Evolutionary conservation across 495 filamentous ascomycete species (phyloP).

Genomic region (Trichoderma virens): DNA sequence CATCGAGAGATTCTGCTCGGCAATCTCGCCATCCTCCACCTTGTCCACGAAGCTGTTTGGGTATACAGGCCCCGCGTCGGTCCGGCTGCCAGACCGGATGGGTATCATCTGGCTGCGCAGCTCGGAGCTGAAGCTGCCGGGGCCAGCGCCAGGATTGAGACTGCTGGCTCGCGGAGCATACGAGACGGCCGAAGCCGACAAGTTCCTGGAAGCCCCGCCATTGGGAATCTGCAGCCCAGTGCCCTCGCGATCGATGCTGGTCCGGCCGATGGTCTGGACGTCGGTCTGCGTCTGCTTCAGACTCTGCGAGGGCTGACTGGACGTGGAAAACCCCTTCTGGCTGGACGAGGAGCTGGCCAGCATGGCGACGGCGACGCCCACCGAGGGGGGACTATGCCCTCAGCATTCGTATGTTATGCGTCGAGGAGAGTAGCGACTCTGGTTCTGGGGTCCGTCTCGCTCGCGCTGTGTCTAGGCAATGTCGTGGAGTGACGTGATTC

Average conservation of each 20-base stretch:
- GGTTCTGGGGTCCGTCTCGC: not conserved
- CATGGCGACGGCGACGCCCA: slow-evolving; percentile 49
- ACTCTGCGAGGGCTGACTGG: slow-evolving; percentile 23
- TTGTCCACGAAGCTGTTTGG: slow-evolving; percentile 36
- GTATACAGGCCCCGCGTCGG: slow-evolving; percentile 45
- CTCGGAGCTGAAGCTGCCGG: slow-evolving; percentile 90
- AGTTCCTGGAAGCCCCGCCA: slow-evolving; percentile 34
- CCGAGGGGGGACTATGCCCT: slow-evolving; percentile 24
- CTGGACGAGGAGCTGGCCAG: slow-evolving; percentile 59
- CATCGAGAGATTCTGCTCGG: slow-evolving; percentile 65
- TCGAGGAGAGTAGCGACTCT: not conserved
- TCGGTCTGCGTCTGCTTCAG: slow-evolving; percentile 19
- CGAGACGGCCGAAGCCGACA: slow-evolving; percentile 53
- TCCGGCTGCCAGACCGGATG: slow-evolving; percentile 59
- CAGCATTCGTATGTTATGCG: slow-evolving; percentile 10
- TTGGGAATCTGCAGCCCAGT: slow-evolving; percentile 42
- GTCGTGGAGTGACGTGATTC: not conserved
- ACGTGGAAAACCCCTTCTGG: slow-evolving; percentile 52
- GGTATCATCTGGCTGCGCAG: slow-evolving; percentile 66
- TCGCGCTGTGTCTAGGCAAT: not conserved
- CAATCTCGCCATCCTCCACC: slow-evolving; percentile 55
- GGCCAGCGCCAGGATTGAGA: slow-evolving; percentile 59
- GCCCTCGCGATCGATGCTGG: slow-evolving; percentile 49
- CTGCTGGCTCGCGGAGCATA: slow-evolving; percentile 58
- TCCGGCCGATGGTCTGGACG: slow-evolving; percentile 22